Conservation (phyloP, 176 grass and related monocot genomes). For the Olyra latifolia region DNA sequence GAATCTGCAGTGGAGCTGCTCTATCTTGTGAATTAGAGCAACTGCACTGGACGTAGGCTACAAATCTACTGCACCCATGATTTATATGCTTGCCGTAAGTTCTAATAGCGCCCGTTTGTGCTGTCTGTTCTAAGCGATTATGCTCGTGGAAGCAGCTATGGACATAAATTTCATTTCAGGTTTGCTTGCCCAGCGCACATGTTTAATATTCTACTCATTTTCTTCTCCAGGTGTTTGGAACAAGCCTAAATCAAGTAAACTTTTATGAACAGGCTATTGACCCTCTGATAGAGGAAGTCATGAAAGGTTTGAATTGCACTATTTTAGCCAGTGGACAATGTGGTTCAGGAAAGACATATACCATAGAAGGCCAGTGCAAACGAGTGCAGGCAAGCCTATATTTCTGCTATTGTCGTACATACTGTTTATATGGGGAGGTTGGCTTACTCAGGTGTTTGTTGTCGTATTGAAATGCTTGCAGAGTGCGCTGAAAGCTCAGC, state of each 20-base stretch:
- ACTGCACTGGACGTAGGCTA: background rate
- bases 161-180: background rate
- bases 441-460: background rate
- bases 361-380: conserved; percentile 96
- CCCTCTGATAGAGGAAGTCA: conserved; percentile 91
- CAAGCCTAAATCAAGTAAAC: conserved; percentile 70
- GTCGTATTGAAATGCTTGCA: conserved; percentile 41
- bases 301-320: conserved; percentile 96
- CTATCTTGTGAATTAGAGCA: background rate
- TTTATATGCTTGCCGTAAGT: background rate
- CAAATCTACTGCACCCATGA: background rate
- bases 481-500: conserved; percentile 59
- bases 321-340: conserved; percentile 97
- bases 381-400: conserved; percentile 69
- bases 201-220: background rate
- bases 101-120: background rate
- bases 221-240: conserved; percentile 71
- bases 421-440: background rate
- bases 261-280: conserved; percentile 89
- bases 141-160: background rate
- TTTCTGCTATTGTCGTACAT: background rate
- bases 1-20: background rate
- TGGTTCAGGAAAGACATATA: conserved; percentile 90
- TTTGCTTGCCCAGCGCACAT: background rate
- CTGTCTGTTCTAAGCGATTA: background rate